These are phyloP conservation scores for Salix koriyanagi DNA, from an alignment of 345 rosid genomes.

Conservation along the genomic window DNA sequence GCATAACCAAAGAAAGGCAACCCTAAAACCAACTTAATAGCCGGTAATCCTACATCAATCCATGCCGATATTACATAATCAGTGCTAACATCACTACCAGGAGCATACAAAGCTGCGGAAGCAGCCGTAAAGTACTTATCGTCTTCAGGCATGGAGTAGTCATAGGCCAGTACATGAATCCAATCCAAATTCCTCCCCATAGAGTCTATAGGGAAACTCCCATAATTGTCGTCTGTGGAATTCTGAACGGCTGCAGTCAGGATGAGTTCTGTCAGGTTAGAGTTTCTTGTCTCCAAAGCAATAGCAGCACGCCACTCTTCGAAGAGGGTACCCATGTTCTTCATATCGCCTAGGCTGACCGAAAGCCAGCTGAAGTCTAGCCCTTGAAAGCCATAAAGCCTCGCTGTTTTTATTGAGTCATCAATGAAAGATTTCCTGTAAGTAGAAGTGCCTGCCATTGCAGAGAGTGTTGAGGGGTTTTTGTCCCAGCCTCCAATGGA, in stretches of 20 bases:
- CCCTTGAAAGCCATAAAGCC: constrained; percentile 26
- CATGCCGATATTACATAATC: constrained; percentile 25
- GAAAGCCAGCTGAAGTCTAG: constrained; percentile 24
- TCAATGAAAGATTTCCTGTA: constrained; percentile 15
- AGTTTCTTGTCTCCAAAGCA: constrained; percentile 13
- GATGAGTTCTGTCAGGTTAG: neutral
- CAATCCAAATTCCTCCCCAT: constrained; percentile 24
- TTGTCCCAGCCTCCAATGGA: neutral
- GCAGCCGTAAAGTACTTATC: constrained; percentile 12
- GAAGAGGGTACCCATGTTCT: constrained; percentile 9
- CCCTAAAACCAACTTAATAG: constrained; percentile 26
- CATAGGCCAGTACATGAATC: constrained; percentile 25
- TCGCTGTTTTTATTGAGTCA: constrained; percentile 20
- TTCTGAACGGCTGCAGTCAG: constrained; percentile 4
- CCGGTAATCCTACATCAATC: constrained; percentile 23
- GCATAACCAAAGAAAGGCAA: constrained; percentile 33
- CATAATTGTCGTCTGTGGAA: no score
- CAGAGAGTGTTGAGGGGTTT: neutral
- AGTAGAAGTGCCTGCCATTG: constrained; percentile 14
- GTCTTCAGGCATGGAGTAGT: constrained; percentile 21
- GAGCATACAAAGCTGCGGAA: constrained; percentile 25
- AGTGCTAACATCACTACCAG: constrained; percentile 9
- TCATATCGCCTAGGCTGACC: constrained; percentile 6
- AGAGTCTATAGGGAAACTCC: constrained; percentile 15
- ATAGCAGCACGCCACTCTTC: constrained; percentile 30